Conservation (phyloP, 1,139 yeast genomes). For the Meyerozyma elateridarum region DNA sequence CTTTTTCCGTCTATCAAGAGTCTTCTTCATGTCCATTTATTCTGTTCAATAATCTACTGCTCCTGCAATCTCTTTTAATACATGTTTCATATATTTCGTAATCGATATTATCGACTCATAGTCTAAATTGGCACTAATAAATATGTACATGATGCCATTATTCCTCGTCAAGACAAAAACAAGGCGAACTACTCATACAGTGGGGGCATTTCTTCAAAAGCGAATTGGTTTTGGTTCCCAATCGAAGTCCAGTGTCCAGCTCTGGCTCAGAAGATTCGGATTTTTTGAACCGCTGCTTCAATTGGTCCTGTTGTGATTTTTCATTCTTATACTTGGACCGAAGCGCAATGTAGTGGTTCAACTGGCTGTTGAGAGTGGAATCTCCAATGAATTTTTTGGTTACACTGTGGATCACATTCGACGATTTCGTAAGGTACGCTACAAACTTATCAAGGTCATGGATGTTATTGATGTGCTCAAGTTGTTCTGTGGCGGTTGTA, state of each 20-base stretch:
- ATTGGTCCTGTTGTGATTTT: conserved; percentile 1
- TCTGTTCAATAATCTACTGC: no score
- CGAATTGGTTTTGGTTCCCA: no score
- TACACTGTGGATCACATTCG: conserved; percentile 38
- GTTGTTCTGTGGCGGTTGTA: conserved; percentile 21
- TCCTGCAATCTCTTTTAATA: no score
- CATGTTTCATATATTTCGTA: conserved; percentile 5
- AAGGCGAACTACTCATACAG: conserved; percentile 38
- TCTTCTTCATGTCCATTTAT: no score
- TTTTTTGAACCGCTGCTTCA: background rate
- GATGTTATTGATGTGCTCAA: conserved; percentile 38
- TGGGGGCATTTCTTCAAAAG: no score
- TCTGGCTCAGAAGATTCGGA: conserved; percentile 11
- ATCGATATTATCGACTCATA: conserved; percentile 7
- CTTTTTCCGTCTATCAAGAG: no score
- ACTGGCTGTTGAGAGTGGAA: conserved; percentile 30
- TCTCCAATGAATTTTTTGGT: conserved; percentile 27
- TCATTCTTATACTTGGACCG: conserved; percentile 21
- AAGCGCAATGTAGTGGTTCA: conserved; percentile 29
- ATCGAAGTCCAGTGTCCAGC: conserved; percentile 38
- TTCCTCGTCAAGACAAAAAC: conserved; percentile 36
- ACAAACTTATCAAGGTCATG: conserved; percentile 42
- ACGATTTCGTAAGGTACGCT: conserved; percentile 35
- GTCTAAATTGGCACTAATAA: conserved; percentile 1
- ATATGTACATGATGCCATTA: conserved; percentile 10